A percentile compares a stretch with the other conserved stretches of the same genome.
phyloP scores from a whole-genome alignment of 495 filamentous ascomycete species.

The Aspergillus bridgeri region DNA sequence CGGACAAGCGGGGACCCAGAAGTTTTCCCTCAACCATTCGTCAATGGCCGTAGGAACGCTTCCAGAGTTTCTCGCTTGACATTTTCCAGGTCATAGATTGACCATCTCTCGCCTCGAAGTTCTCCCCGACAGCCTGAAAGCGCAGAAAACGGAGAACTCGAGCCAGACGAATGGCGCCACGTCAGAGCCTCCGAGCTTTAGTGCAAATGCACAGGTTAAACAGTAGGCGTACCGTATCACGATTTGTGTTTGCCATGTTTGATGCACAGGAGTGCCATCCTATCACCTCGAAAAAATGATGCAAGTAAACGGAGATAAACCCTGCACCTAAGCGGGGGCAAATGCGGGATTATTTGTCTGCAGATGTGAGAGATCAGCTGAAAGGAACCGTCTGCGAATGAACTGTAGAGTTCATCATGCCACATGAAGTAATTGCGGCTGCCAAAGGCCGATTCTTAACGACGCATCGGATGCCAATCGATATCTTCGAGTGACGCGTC shows the following conservation, averaged over 20 bases:
- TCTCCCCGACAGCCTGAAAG: slow-evolving; percentile 27
- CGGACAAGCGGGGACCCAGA: slow-evolving; percentile 20
- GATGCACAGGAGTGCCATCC: slow-evolving; percentile 33
- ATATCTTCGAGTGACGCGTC: slow-evolving; percentile 31
- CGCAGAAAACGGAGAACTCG: slow-evolving; percentile 23
- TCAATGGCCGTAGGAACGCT: slow-evolving; percentile 11
- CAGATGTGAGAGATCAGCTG: slow-evolving; percentile 49
- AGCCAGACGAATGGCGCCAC: slow-evolving; percentile 45
- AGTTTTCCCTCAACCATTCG: slow-evolving; percentile 13
- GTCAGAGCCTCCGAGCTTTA: slow-evolving; percentile 48
- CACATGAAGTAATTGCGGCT: slow-evolving; percentile 18
- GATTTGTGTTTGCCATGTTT: slow-evolving; percentile 38
- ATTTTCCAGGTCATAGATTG: slow-evolving; percentile 15
- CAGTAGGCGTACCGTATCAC: slow-evolving; percentile 41
- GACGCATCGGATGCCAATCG: slow-evolving; percentile 34
- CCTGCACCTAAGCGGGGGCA: slow-evolving; percentile 44
- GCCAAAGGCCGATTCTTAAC: slow-evolving; percentile 14
- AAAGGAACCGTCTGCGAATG: slow-evolving; percentile 31
- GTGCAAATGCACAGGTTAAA: slow-evolving; percentile 46
- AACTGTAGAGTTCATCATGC: slow-evolving; percentile 23
- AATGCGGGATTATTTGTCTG: slow-evolving; percentile 46
- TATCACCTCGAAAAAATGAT: slow-evolving; percentile 35
- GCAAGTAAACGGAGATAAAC: slow-evolving; percentile 32
- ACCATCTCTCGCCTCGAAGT: slow-evolving; percentile 25
- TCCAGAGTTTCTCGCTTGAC: slow-evolving; percentile 10